Conservation (phyloP, 345 rosid genomes). For the Litchi chinensis region DNA sequence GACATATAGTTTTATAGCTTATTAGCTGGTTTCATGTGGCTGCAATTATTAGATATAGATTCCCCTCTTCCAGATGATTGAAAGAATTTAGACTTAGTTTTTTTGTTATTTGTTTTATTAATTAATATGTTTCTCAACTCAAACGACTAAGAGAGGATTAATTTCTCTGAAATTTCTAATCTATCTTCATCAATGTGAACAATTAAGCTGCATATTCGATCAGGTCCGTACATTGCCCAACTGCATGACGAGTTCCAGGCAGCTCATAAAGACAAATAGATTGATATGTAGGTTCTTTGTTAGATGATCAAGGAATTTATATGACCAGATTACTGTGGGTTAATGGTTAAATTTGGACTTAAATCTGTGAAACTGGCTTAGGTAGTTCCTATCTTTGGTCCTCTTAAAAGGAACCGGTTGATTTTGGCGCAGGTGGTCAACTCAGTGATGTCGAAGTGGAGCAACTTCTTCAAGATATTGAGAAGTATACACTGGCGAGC, state of each 20-base stretch:
- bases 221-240: not conserved
- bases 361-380: not conserved
- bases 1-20: not conserved
- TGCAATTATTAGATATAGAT: not conserved
- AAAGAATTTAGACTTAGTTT: not conserved
- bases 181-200: not conserved
- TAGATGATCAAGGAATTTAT: constrained; percentile 14
- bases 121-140: not conserved
- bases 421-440: constrained; percentile 36
- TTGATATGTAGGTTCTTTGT: not conserved
- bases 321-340: constrained; percentile 4
- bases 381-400: not conserved
- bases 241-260: not conserved
- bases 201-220: constrained; percentile 8
- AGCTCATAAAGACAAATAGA: not conserved
- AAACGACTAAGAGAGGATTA: not conserved
- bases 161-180: not conserved
- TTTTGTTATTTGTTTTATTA: not conserved
- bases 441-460: constrained; percentile 40
- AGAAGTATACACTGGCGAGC: constrained; percentile 59
- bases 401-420: constrained; percentile 29
- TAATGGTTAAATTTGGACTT: constrained; percentile 2
- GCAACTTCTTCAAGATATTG: constrained; percentile 46
- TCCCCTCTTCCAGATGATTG: not conserved
- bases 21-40: not conserved